These are phyloP conservation scores for Kalaharituber pfeilii DNA, from an alignment of 2,329 filamentous ascomycete genomes.

Conservation along the genomic window DNA sequence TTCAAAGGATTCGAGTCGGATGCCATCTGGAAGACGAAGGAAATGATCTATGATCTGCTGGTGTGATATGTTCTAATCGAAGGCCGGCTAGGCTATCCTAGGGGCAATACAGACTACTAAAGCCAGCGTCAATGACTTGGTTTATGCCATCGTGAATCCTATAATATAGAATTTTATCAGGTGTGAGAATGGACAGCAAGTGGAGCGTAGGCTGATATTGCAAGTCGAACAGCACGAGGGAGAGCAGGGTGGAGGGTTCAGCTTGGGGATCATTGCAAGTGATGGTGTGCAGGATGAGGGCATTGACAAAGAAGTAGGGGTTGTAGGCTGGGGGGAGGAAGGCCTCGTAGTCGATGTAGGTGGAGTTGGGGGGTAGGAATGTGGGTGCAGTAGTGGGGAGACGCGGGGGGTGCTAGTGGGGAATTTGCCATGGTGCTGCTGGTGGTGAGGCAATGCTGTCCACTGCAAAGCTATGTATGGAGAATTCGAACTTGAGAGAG, in stretches of 20 bases:
- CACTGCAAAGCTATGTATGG: background rate
- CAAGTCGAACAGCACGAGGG: constrained; percentile 83
- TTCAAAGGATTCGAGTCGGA: background rate
- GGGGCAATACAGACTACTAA: background rate
- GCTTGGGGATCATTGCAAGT: constrained; percentile 77
- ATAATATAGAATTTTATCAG: constrained; percentile 2
- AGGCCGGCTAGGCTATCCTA: background rate
- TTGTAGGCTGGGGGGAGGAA: constrained; percentile 75
- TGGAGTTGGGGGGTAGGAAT: background rate
- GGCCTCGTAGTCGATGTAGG: constrained; percentile 90
- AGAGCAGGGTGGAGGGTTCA: constrained; percentile 85
- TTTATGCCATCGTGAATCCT: constrained; percentile 1
- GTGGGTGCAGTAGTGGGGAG: background rate
- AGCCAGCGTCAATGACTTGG: background rate
- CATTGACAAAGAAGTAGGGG: constrained; percentile 67
- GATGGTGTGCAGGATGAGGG: constrained; percentile 75
- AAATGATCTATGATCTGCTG: constrained; percentile 8
- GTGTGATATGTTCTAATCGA: constrained; percentile 1
- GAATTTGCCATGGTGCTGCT: background rate
- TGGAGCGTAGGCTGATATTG: constrained; percentile 32
- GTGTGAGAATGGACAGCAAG: background rate
- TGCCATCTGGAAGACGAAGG: constrained; percentile 7
- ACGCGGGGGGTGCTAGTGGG: background rate
- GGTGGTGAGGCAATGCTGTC: background rate
- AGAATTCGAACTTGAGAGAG: background rate